phyloP scores from a whole-genome alignment of 2,329 filamentous ascomycete genomes.

The Aspergillus tubingensis region DNA sequence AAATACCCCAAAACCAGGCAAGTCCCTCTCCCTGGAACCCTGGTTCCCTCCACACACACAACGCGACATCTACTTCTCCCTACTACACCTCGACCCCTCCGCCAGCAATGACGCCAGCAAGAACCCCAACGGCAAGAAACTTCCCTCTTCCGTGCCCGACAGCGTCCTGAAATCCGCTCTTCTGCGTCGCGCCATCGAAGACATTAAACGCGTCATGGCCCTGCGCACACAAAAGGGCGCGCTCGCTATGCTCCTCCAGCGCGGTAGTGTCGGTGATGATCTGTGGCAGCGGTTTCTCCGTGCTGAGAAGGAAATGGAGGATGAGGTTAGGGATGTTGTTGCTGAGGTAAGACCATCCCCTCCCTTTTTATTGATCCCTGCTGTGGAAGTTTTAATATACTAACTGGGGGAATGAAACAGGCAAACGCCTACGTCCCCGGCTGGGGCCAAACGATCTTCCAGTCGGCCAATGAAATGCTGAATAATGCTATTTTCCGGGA shows the following conservation, averaged over 20 bases:
- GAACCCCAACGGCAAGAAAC: constrained; percentile 26
- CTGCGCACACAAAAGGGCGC: constrained; percentile 87
- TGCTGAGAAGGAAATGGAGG: constrained; percentile 97
- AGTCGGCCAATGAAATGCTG: constrained; percentile 93
- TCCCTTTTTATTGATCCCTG: background rate
- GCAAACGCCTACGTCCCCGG: constrained; percentile 85
- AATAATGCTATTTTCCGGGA: constrained; percentile 77
- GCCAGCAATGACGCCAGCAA: constrained; percentile 61
- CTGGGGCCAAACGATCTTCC: constrained; percentile 96
- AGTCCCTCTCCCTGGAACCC: constrained; percentile 81
- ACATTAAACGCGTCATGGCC: constrained; percentile 88
- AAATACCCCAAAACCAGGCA: constrained; percentile 52
- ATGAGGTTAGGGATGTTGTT: constrained; percentile 91
- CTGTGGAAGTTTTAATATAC: too few species aligned
- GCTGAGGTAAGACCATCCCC: constrained; percentile 65
- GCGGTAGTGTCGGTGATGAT: constrained; percentile 93
- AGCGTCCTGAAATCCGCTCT: constrained; percentile 85
- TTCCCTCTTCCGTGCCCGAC: constrained; percentile 67
- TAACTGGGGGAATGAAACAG: constrained; percentile 47
- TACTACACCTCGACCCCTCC: constrained; percentile 74
- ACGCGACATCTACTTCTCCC: constrained; percentile 90
- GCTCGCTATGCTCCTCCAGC: constrained; percentile 76
- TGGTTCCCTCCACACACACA: constrained; percentile 93
- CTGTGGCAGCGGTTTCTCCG: constrained; percentile 88
- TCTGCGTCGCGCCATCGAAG: constrained; percentile 83